These are phyloP conservation scores for Strobilomyces echinocephalus DNA, from an alignment of 768 basidiomycete genomes.

Conservation along the genomic window DNA sequence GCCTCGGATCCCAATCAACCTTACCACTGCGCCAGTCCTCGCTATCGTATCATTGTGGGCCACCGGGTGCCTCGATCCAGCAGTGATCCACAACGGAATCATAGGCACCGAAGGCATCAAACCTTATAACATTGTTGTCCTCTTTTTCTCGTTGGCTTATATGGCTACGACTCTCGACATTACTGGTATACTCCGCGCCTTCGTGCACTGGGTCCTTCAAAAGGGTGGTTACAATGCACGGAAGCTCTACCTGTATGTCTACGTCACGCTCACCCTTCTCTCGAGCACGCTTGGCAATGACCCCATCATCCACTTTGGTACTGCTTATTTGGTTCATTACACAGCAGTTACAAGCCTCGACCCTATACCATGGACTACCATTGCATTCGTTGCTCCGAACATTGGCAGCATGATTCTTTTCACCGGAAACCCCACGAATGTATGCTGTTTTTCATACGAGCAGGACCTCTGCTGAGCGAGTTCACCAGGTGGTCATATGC, in stretches of 20 bases:
- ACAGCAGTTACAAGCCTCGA: not conserved
- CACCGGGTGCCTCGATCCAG: not conserved
- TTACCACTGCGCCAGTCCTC: not conserved
- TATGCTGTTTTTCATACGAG: too few species aligned
- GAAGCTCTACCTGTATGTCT: too few species aligned
- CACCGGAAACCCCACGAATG: too few species aligned
- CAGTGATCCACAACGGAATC: not conserved
- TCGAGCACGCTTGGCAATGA: not conserved
- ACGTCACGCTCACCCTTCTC: not conserved
- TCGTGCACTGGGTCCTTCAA: too few species aligned
- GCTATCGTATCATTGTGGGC: not conserved
- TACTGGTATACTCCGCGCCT: too few species aligned
- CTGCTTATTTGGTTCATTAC: not conserved
- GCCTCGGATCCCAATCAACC: not conserved
- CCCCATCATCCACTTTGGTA: not conserved
- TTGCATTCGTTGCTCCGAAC: not conserved
- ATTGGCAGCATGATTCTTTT: not conserved
- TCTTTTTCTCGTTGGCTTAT: not conserved
- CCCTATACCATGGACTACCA: not conserved
- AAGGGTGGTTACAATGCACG: too few species aligned
- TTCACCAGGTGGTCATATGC: constrained; percentile 61
- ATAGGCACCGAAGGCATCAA: not conserved
- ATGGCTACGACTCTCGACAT: not conserved
- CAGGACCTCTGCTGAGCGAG: too few species aligned
- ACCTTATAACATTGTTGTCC: not conserved